Evolutionary conservation across 345 rosid species (phyloP).

Genomic region (Aegle marmelos): DNA sequence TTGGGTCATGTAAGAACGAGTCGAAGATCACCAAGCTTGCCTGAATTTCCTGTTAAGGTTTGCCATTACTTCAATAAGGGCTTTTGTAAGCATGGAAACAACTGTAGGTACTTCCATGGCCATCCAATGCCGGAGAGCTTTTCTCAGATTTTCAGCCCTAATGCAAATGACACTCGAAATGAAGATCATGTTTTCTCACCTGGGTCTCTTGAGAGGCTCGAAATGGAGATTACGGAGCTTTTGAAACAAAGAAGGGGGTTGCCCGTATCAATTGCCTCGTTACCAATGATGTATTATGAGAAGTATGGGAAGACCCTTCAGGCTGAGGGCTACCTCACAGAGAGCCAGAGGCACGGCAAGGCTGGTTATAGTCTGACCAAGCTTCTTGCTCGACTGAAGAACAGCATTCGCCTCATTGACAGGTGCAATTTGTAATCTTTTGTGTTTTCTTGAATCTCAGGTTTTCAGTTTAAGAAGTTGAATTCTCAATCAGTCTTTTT

Average conservation of each 20-base stretch:
- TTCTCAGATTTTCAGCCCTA: constrained; percentile 42
- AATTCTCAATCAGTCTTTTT: neutral
- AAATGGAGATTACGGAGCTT: constrained; percentile 75
- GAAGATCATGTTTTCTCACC: constrained; percentile 72
- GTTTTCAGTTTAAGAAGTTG: neutral
- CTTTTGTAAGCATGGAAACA: constrained; percentile 82
- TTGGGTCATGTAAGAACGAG: constrained; percentile 43
- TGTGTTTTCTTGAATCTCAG: neutral
- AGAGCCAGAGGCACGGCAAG: constrained; percentile 97
- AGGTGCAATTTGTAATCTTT: constrained; percentile 41
- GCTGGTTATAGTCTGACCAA: constrained; percentile 93
- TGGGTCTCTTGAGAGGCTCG: constrained; percentile 76
- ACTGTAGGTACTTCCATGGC: constrained; percentile 82
- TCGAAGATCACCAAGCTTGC: constrained; percentile 77
- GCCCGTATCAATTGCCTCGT: constrained; percentile 90
- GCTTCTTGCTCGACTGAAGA: constrained; percentile 80
- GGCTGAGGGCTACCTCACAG: constrained; percentile 96
- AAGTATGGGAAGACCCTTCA: constrained; percentile 83
- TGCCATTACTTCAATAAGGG: constrained; percentile 92
- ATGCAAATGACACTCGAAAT: constrained; percentile 31
- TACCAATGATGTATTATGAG: constrained; percentile 86
- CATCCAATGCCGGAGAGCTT: constrained; percentile 51
- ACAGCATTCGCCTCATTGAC: constrained; percentile 81
- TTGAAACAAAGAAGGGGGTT: constrained; percentile 77
- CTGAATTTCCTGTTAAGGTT: constrained; percentile 76